Evolutionary conservation across 2,329 filamentous ascomycete genomes (phyloP), one percentile per base, ranked within the genome.

Genomic region (Aspergillus texensis): DNA sequence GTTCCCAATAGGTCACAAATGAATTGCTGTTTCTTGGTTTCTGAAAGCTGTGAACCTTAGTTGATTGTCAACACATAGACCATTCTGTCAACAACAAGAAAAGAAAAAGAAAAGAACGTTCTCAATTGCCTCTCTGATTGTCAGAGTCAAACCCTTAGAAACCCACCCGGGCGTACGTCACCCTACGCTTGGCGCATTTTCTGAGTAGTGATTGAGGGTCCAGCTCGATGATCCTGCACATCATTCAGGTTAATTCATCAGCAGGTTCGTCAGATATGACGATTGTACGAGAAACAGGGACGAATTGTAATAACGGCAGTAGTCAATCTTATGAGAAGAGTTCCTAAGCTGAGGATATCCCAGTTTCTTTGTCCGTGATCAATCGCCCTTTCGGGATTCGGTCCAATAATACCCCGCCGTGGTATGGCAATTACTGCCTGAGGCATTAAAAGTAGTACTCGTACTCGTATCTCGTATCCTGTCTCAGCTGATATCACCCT

Each of bases 171-270:
- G 57, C 14, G 57, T 59, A 43, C 46, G 46, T 53, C 46, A 59
- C 30, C 57, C 24, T 59, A 48, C 39, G 16, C 57, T 59, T 53
- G 57, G 57, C 57, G 21, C 36, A 54, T 34, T 26, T 54, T n/a
- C 3, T 12, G 24, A 2, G 52, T 19, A 30, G 16, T n/a, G 52
- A n/a, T 54, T 14, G 32, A 30, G 50, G 50, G 30, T 53, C 10
- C 28, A 53, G 9, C 16, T 16, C 10, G 50, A 54, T 14, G 52
- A 54, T 54, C 32, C 32, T 54, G 52, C 32, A 36, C n/a, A 36
- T 53, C 50, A 32, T 53, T 14, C 30, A 9, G 26, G 26, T 32
- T 26, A 32, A 52, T 52, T 32, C 16, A 32, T 52, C 39, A 46
- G 21, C n/a, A 24, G n/a, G 43, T 46, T 46, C 45, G 28, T 48